A percentile compares a stretch with the other conserved stretches of the same genome.
Conservation (phyloP, 306 rosid species). For the Cucumis melo region DNA sequence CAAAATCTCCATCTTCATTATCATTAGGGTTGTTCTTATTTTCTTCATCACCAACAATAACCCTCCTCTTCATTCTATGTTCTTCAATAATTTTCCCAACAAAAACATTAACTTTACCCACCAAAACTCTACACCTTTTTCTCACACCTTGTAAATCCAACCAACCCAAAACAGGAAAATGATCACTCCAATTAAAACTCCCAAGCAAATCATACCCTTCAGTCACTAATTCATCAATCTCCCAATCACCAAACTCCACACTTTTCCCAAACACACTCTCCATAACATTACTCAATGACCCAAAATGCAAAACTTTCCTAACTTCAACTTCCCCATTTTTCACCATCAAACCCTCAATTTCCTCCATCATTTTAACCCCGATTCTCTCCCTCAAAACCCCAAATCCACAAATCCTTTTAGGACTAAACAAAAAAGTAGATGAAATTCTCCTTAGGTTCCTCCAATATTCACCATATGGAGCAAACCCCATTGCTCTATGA, state of each 20-base stretch:
- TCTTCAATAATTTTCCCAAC: slow-evolving; percentile 56
- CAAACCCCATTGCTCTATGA: slow-evolving; percentile 68
- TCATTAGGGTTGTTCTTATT: neutral
- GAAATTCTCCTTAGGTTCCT: slow-evolving; percentile 66
- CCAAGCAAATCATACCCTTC: slow-evolving; percentile 78
- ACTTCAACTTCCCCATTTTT: slow-evolving; percentile 26
- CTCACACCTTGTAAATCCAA: slow-evolving; percentile 66
- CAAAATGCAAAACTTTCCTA: slow-evolving; percentile 39
- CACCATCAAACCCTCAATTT: slow-evolving; percentile 18
- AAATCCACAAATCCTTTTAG: slow-evolving; percentile 19
- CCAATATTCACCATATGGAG: slow-evolving; percentile 77
- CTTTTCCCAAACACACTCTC: slow-evolving; percentile 52
- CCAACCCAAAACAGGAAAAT: slow-evolving; percentile 48
- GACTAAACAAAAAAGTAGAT: slow-evolving; percentile 37
- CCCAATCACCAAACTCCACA: slow-evolving; percentile 16
- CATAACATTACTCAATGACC: slow-evolving; percentile 60
- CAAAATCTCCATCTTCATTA: slow-evolving; percentile 32
- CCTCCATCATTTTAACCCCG: slow-evolving; percentile 26
- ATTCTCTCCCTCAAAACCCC: slow-evolving; percentile 23
- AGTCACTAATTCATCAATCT: slow-evolving; percentile 41
- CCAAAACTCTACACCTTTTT: slow-evolving; percentile 42
- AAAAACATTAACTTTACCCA: slow-evolving; percentile 34
- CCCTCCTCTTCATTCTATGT: slow-evolving; percentile 22
- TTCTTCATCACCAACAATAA: neutral
- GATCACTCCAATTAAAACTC: slow-evolving; percentile 62